Conservation (phyloP, 441 rosid genomes). For the Arabidopsis lyrata region DNA sequence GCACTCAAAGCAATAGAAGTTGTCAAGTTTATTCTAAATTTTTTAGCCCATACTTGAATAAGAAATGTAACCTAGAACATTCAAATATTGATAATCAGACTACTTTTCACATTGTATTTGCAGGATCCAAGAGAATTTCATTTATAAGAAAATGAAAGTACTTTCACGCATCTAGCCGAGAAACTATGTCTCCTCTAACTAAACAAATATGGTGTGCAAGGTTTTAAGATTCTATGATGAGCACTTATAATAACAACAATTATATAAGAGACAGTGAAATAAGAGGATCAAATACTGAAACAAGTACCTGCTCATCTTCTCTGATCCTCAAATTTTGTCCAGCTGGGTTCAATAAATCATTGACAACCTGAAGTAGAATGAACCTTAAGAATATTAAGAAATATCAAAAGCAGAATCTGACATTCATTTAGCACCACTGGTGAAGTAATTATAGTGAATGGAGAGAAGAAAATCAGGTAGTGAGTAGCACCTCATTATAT, state of each 20-base stretch:
- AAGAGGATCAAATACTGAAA: slow-evolving; percentile 34
- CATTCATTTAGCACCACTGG: slow-evolving; percentile 33
- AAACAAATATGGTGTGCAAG: background rate
- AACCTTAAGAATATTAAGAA: slow-evolving; percentile 42
- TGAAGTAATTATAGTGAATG: slow-evolving; percentile 27
- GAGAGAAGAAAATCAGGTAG: slow-evolving; percentile 11
- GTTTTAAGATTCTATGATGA: slow-evolving; percentile 27
- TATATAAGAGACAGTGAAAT: slow-evolving; percentile 10
- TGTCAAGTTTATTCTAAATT: background rate
- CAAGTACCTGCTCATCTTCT: slow-evolving; percentile 94
- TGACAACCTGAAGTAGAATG: slow-evolving; percentile 79
- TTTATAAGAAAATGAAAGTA: slow-evolving; percentile 14
- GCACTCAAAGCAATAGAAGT: slow-evolving; percentile 3
- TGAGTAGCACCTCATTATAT: slow-evolving; percentile 83
- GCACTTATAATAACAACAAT: slow-evolving; percentile 14
- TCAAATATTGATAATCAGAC: slow-evolving; percentile 14
- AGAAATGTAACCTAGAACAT: slow-evolving; percentile 20
- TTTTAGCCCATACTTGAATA: slow-evolving; percentile 22
- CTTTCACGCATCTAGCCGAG: slow-evolving; percentile 2
- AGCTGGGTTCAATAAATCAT: slow-evolving; percentile 94
- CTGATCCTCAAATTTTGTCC: slow-evolving; percentile 97
- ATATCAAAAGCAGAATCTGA: slow-evolving; percentile 33
- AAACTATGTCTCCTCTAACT: slow-evolving; percentile 16
- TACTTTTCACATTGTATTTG: slow-evolving; percentile 17
- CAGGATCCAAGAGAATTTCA: slow-evolving; percentile 8